phyloP scores from a whole-genome alignment of 306 rosid genomes.

The Styphnolobium japonicum region DNA sequence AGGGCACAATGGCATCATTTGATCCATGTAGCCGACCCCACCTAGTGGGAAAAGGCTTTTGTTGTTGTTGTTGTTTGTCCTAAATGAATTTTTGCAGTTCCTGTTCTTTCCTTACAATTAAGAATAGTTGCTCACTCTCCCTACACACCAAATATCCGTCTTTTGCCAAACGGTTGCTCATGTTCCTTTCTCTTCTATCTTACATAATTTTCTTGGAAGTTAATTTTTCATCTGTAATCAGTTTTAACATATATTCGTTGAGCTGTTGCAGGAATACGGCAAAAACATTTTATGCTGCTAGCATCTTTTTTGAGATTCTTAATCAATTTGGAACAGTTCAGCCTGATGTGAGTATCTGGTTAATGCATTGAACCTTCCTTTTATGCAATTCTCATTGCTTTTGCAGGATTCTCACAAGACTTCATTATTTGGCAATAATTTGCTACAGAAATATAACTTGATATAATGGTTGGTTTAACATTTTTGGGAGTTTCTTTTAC shows the following conservation, averaged over 20 bases:
- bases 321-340: constrained; percentile 82
- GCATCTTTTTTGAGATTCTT: constrained; percentile 94
- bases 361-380: constrained; percentile 9
- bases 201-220: neutral
- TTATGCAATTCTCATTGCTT: constrained; percentile 8
- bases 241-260: neutral
- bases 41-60: no score
- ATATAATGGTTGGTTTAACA: constrained; percentile 17
- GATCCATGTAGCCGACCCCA: no score
- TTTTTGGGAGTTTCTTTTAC: constrained; percentile 31
- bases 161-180: neutral
- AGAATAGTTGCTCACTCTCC: neutral
- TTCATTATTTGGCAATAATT: constrained; percentile 1
- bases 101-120: neutral
- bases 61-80: no score
- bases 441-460: constrained; percentile 6
- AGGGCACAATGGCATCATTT: no score
- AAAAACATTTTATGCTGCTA: constrained; percentile 81
- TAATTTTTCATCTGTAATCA: neutral
- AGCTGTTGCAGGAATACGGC: constrained; percentile 57
- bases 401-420: neutral
- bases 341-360: constrained; percentile 78
- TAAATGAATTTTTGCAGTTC: neutral
- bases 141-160: neutral
- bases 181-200: neutral